Evolutionary conservation across 2,329 filamentous ascomycete genomes (phyloP).

Genomic region (Trichoderma lentiforme): DNA sequence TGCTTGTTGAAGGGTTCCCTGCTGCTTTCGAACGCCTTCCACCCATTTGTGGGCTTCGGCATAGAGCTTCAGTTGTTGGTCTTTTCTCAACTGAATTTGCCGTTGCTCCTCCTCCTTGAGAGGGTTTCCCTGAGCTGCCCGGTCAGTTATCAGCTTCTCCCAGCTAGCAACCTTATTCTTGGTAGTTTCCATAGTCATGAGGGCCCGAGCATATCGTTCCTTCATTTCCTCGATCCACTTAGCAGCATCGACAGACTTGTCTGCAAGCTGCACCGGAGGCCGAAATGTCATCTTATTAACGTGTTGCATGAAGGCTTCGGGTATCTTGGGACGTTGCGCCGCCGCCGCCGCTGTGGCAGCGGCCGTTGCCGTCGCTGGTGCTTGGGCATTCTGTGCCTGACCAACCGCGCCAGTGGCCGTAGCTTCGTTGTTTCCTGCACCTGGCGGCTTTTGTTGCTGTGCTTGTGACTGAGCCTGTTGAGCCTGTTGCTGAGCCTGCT

Average conservation of each 20-base stretch:
- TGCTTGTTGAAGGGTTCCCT: slow-evolving; percentile 35
- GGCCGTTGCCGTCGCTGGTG: slow-evolving; percentile 19
- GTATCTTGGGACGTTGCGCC: slow-evolving; percentile 34
- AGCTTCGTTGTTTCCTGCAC: not conserved
- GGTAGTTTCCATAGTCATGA: slow-evolving; percentile 49
- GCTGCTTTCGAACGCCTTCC: slow-evolving; percentile 45
- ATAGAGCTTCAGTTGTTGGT: slow-evolving; percentile 43
- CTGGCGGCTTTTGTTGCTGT: slow-evolving; percentile 19
- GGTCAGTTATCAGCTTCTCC: slow-evolving; percentile 42
- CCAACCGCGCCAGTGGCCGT: slow-evolving; percentile 16
- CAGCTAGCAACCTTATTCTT: slow-evolving; percentile 41
- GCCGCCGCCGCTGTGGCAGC: slow-evolving; percentile 17
- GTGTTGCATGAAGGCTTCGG: slow-evolving; percentile 45
- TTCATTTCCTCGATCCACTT: slow-evolving; percentile 50
- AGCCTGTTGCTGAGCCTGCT: slow-evolving; percentile 4
- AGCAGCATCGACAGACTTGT: slow-evolving; percentile 42
- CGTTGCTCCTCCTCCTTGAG: slow-evolving; percentile 48
- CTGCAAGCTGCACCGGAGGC: slow-evolving; percentile 40
- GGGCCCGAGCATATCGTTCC: slow-evolving; percentile 44
- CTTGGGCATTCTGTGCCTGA: slow-evolving; percentile 25
- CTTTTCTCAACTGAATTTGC: slow-evolving; percentile 42
- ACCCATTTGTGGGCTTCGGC: slow-evolving; percentile 48
- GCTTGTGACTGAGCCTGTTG: slow-evolving; percentile 23
- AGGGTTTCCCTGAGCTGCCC: slow-evolving; percentile 41
- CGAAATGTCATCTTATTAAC: slow-evolving; percentile 48